Conservation (phyloP, 108 stramenopile genomes). For the Mayamaea pseudoterrestris region DNA sequence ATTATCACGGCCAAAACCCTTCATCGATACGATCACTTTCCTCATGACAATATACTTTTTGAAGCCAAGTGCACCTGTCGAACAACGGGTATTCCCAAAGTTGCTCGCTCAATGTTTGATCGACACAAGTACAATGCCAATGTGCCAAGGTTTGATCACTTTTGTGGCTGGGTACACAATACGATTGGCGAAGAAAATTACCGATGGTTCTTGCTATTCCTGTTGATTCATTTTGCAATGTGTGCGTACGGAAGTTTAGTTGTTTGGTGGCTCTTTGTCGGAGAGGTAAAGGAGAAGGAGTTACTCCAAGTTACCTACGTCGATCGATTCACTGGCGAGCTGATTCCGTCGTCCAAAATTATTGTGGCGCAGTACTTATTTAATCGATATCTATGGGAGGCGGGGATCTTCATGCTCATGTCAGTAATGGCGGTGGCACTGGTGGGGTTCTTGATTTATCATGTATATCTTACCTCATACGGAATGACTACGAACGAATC, state of each 20-base stretch:
- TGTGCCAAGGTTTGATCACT: constrained; percentile 80
- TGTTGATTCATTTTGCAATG: constrained; percentile 63
- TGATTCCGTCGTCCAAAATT: constrained; percentile 23
- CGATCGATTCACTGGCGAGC: constrained; percentile 51
- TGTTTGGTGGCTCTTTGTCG: constrained; percentile 18
- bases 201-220: constrained; percentile 73
- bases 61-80: constrained; percentile 34
- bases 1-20: constrained; percentile 45
- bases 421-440: constrained; percentile 49
- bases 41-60: constrained; percentile 72
- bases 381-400: constrained; percentile 15
- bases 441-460: constrained; percentile 41
- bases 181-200: constrained; percentile 86
- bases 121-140: constrained; percentile 43
- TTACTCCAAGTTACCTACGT: constrained; percentile 57
- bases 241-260: constrained; percentile 59
- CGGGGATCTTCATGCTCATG: constrained; percentile 29
- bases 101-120: constrained; percentile 78
- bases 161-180: constrained; percentile 81
- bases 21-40: constrained; percentile 63
- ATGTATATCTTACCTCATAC: constrained; percentile 30
- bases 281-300: constrained; percentile 40
- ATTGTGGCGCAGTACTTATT: constrained; percentile 63
- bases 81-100: constrained; percentile 44
- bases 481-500: constrained; percentile 84